Evolutionary conservation across 2,329 filamentous ascomycete species (phyloP).

Genomic region (Fusarium duplospermum): DNA sequence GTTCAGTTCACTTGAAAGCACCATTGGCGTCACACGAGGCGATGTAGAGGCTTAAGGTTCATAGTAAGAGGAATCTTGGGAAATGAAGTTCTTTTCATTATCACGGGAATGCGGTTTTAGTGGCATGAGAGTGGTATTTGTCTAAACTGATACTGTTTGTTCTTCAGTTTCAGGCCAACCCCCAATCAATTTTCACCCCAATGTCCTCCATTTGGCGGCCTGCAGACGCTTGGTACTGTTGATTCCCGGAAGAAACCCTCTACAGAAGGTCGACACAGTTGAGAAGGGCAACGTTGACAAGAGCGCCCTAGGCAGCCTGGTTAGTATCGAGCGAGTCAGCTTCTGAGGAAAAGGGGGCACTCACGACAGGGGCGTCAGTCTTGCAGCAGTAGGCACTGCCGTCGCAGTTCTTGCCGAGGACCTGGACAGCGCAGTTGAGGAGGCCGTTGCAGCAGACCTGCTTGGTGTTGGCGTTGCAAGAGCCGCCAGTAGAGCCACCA

Average conservation of each 20-base stretch:
- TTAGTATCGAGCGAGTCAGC: not conserved
- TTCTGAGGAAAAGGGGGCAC: not conserved
- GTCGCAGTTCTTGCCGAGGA: not conserved
- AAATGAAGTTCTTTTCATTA: not conserved
- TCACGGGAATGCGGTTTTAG: not conserved
- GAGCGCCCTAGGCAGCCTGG: not conserved
- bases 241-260: not conserved
- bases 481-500: not conserved
- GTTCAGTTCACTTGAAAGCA: not conserved
- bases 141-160: not conserved
- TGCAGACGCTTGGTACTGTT: not conserved
- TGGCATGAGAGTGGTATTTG: not conserved
- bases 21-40: not conserved
- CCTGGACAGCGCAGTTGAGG: not conserved
- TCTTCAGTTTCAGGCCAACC: not conserved
- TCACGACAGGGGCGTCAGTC: not conserved
- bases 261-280: conserved; percentile 1
- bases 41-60: not conserved
- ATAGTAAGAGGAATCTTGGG: not conserved
- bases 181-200: not conserved
- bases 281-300: not conserved
- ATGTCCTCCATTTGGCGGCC: not conserved
- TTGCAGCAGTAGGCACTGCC: not conserved
- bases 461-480: conserved; percentile 1
- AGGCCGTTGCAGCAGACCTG: conserved; percentile 7